Conservation (phyloP, 345 rosid species). For the Camelina hispida region DNA sequence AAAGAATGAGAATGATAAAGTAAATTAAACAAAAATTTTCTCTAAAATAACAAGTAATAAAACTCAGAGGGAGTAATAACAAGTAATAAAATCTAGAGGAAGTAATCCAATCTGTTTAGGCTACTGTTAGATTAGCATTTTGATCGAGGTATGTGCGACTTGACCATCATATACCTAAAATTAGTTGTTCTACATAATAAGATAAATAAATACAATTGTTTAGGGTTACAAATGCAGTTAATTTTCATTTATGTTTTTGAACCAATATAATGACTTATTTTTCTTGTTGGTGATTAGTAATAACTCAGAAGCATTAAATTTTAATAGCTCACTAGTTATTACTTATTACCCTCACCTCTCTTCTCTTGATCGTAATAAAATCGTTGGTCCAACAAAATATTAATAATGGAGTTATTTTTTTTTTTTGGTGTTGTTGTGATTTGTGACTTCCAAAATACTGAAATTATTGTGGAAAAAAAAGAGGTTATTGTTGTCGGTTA, state of each 20-base stretch:
- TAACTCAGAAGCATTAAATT: constrained; percentile 15
- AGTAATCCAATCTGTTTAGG: no score
- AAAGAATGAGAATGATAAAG: no score
- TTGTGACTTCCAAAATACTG: no score
- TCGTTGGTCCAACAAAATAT: constrained; percentile 23
- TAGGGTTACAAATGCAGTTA: constrained; percentile 16
- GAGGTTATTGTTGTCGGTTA: constrained; percentile 30
- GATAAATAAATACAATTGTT: neutral
- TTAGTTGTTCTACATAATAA: neutral
- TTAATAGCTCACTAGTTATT: constrained; percentile 13
- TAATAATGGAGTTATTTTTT: neutral
- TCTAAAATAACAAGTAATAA: no score
- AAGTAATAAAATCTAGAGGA: no score
- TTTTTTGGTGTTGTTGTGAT: no score
- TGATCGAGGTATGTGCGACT: neutral
- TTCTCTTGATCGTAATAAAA: neutral
- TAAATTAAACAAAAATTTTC: no score
- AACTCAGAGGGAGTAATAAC: no score
- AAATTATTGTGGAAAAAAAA: neutral
- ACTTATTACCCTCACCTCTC: constrained; percentile 5
- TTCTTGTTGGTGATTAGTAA: constrained; percentile 10
- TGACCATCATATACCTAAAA: neutral
- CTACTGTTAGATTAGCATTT: neutral
- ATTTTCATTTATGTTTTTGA: constrained; percentile 3
- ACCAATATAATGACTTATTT: no score